Percentiles rank a stretch among this genome's conserved stretches.
phyloP scores from a whole-genome alignment of 2,329 filamentous ascomycete genomes.

The Penicillium capsulatum region DNA sequence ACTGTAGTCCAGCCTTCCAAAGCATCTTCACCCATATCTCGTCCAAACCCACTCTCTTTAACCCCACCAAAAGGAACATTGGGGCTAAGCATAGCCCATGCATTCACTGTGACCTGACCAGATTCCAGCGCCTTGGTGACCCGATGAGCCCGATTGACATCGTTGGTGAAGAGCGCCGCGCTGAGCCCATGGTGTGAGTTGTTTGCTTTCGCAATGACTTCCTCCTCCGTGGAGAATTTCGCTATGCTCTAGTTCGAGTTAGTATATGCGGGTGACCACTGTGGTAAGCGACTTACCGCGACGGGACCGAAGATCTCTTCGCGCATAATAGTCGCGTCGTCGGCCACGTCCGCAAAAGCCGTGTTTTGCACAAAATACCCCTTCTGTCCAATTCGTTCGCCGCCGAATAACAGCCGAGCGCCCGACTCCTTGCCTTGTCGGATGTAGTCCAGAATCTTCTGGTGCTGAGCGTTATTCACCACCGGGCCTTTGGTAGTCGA shows the following conservation, averaged over 20 bases:
- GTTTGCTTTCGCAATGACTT: too few species aligned
- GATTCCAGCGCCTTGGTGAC: slow-evolving; percentile 43
- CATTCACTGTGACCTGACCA: slow-evolving; percentile 48
- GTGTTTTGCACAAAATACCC: slow-evolving; percentile 12
- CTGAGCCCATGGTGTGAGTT: slow-evolving; percentile 43
- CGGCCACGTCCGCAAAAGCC: slow-evolving; percentile 28
- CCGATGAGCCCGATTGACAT: slow-evolving; percentile 41
- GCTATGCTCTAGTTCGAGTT: too few species aligned
- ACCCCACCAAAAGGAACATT: slow-evolving; percentile 44
- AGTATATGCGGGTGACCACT: too few species aligned
- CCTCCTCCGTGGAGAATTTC: too few species aligned
- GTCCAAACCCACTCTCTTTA: slow-evolving; percentile 49
- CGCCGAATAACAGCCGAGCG: slow-evolving; percentile 29
- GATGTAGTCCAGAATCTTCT: slow-evolving; percentile 10
- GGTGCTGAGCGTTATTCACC: slow-evolving; percentile 7
- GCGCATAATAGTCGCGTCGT: slow-evolving; percentile 27
- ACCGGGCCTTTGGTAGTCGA: slow-evolving; percentile 9
- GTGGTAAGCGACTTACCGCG: too few species aligned
- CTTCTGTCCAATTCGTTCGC: slow-evolving; percentile 16
- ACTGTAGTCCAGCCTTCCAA: slow-evolving; percentile 40
- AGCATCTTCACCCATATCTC: slow-evolving; percentile 45
- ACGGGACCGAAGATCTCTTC: slow-evolving; percentile 42
- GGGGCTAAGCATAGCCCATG: slow-evolving; percentile 41
- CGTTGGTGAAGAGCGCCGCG: slow-evolving; percentile 41
- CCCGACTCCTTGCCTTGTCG: slow-evolving; percentile 31